phyloP scores from a whole-genome alignment of 1,139 yeast species.

The Saccharomyces hybrid region DNA sequence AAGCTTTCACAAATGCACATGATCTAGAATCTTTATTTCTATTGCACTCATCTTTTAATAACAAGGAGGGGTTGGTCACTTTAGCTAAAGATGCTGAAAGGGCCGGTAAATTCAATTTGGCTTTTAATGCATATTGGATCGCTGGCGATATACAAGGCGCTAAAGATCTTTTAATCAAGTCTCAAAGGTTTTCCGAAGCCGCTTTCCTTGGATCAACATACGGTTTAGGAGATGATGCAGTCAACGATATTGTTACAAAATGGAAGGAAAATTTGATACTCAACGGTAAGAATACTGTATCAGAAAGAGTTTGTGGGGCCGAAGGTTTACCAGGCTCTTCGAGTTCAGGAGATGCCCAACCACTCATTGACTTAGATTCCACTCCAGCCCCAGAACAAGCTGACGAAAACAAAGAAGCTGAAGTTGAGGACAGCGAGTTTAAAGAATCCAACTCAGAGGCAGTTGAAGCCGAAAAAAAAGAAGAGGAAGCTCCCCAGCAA shows the following conservation, averaged over 20 bases:
- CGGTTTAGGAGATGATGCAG: constrained; percentile 41
- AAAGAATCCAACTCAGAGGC: background rate
- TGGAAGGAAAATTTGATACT: constrained; percentile 59
- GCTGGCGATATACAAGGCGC: constrained; percentile 64
- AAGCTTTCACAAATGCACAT: constrained; percentile 69
- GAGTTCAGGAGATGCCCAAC: constrained; percentile 22
- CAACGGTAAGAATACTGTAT: constrained; percentile 49
- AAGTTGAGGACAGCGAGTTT: background rate
- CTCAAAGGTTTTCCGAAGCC: constrained; percentile 78
- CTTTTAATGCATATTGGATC: constrained; percentile 88
- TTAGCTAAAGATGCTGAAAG: constrained; percentile 59
- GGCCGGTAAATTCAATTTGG: constrained; percentile 77
- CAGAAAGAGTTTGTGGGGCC: constrained; percentile 49
- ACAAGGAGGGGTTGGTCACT: constrained; percentile 48
- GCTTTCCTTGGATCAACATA: constrained; percentile 73
- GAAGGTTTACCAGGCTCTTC: constrained; percentile 22
- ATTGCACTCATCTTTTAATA: constrained; percentile 74
- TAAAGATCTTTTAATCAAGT: constrained; percentile 55
- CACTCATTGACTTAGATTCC: constrained; percentile 34
- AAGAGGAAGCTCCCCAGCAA: constrained; percentile 20
- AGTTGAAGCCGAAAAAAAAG: background rate
- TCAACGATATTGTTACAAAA: constrained; percentile 41
- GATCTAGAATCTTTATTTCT: constrained; percentile 79
- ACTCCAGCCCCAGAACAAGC: constrained; percentile 11
- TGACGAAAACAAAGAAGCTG: constrained; percentile 8